Evolutionary conservation across 106 monocot genomes (phyloP).

Genomic region (Posidonia australis): DNA sequence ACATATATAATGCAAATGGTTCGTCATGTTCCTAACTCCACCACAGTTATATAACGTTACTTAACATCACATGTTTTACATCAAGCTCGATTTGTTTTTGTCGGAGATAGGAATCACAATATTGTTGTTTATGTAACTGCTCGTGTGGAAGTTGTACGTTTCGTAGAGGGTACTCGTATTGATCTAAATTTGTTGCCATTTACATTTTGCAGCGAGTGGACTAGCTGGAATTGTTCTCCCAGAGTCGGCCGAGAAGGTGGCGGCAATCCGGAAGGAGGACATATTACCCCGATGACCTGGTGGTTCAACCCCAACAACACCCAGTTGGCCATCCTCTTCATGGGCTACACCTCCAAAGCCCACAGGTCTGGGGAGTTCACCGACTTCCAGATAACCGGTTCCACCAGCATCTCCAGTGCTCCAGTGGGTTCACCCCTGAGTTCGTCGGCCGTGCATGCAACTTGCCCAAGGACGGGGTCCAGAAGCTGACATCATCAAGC

Average conservation of each 20-base stretch:
- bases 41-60: too few relatives aligned
- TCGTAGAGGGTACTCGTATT: too few relatives aligned
- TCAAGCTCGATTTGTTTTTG: too few relatives aligned
- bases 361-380: constrained; percentile 62
- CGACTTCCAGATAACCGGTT: constrained; percentile 76
- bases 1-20: too few relatives aligned
- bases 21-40: too few relatives aligned
- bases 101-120: too few relatives aligned
- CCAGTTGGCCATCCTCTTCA: constrained; percentile 63
- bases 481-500: constrained; percentile 54
- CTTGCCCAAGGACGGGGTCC: constrained; percentile 32
- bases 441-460: constrained; percentile 78
- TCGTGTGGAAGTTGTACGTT: too few relatives aligned
- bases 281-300: constrained; percentile 66
- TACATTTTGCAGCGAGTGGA: constrained; percentile 60
- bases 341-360: constrained; percentile 83
- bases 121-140: too few relatives aligned
- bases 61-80: too few relatives aligned
- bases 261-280: constrained; percentile 59
- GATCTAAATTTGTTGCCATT: too few relatives aligned
- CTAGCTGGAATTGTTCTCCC: constrained; percentile 65
- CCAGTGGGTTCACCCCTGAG: constrained; percentile 77
- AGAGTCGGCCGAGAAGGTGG: constrained; percentile 67
- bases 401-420: constrained; percentile 65
- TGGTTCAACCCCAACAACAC: constrained; percentile 62